phyloP scores from a whole-genome alignment of 371 early-diverging fungal species.

The Mucor racemosus region DNA sequence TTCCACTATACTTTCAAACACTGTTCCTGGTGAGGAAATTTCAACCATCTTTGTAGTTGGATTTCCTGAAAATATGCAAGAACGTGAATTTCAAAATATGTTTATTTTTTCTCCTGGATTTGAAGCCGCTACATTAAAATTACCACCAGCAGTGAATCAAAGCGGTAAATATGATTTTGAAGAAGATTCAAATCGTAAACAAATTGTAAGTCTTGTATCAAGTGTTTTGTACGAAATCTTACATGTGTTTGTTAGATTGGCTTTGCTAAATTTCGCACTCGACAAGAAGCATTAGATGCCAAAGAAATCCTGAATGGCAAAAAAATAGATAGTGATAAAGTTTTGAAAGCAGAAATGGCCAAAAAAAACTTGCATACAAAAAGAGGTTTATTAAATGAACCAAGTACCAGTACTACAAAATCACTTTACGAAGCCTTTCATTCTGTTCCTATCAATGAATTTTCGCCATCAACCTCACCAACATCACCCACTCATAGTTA shows the following conservation, averaged over 20 bases:
- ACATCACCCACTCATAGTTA: background rate
- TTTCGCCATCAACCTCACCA: background rate
- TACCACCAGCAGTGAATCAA: conserved; percentile 55
- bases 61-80: conserved; percentile 93
- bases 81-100: conserved; percentile 95
- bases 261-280: conserved; percentile 88
- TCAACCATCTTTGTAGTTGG: conserved; percentile 95
- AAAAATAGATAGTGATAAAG: conserved; percentile 78
- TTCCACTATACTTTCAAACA: background rate
- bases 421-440: conserved; percentile 49
- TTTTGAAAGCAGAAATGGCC: conserved; percentile 93
- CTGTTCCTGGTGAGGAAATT: conserved; percentile 52
- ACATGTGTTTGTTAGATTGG: conserved; percentile 64
- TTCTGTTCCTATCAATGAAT: conserved; percentile 36
- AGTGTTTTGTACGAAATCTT: background rate
- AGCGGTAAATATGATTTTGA: conserved; percentile 39
- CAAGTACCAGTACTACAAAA: conserved; percentile 22
- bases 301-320: conserved; percentile 80
- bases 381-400: conserved; percentile 5
- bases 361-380: conserved; percentile 88
- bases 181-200: conserved; percentile 59
- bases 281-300: conserved; percentile 81
- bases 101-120: conserved; percentile 91
- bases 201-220: conserved; percentile 67
- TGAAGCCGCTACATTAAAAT: conserved; percentile 88